Percentiles rank a stretch among this genome's conserved stretches.
Evolutionary conservation across 2,329 filamentous ascomycete species (phyloP).

Genomic region (Ambrosiella beaveri): DNA sequence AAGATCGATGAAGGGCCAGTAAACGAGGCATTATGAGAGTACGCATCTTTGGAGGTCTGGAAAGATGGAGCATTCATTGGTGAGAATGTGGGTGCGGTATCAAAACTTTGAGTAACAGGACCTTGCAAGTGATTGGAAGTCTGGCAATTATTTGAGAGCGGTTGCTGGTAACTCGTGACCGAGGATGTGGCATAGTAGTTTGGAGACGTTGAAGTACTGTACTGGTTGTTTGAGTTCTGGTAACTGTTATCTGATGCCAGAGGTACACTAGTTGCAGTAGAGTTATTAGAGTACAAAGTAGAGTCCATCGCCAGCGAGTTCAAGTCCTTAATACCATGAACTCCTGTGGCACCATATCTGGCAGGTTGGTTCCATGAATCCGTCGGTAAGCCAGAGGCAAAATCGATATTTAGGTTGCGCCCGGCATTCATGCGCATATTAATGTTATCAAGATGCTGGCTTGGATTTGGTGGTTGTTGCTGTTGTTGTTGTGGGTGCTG

Average conservation of each 20-base stretch:
- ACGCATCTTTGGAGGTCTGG: no score
- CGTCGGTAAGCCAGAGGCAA: not conserved
- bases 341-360: no score
- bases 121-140: not conserved
- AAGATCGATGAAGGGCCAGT: not conserved
- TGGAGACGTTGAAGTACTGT: not conserved
- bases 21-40: not conserved
- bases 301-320: not conserved
- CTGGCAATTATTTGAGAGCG: not conserved
- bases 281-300: not conserved
- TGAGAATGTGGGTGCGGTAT: not conserved
- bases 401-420: not conserved
- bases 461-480: not conserved
- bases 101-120: not conserved
- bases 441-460: not conserved
- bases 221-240: not conserved
- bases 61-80: not conserved
- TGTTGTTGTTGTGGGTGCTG: not conserved
- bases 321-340: not conserved
- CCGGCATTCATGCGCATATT: slow-evolving; percentile 2
- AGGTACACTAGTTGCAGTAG: not conserved
- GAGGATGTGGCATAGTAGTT: not conserved
- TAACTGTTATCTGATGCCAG: not conserved
- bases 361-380: no score
- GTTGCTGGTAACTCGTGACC: not conserved